Evolutionary conservation across 257 asterid species (phyloP).

Genomic region (Voacanga thouarsii): DNA sequence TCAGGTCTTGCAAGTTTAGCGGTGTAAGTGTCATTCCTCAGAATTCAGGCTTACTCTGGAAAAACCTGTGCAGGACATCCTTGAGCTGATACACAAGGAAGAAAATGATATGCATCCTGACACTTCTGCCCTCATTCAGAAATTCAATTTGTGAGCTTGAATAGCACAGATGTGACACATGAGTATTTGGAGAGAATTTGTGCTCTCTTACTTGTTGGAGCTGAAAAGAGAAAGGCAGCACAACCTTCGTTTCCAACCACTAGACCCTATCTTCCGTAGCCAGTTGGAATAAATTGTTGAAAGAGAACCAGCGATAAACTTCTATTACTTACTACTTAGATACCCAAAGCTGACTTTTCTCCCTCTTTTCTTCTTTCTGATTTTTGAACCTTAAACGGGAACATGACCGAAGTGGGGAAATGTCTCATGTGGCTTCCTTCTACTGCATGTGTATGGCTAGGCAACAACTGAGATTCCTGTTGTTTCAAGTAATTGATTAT

Average conservation of each 20-base stretch:
- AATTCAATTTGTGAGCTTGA: background rate
- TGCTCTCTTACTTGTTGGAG: background rate
- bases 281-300: background rate
- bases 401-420: background rate
- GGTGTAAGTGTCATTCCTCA: conserved; percentile 25
- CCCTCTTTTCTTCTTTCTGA: background rate
- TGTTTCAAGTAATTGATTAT: background rate
- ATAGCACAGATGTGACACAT: background rate
- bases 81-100: conserved; percentile 28
- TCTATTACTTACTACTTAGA: background rate
- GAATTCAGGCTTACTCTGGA: conserved; percentile 8
- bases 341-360: background rate
- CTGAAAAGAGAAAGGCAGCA: background rate
- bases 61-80: conserved; percentile 16
- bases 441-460: background rate
- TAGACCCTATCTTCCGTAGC: background rate
- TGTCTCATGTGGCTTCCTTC: background rate
- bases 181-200: background rate
- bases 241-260: background rate
- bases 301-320: background rate
- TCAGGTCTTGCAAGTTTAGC: conserved; percentile 23
- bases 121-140: conserved; percentile 9
- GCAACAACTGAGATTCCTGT: background rate
- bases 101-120: conserved; percentile 20
- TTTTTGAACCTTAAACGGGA: background rate